Base-by-base conservation (phyloP, 1,284 basidiomycete genomes). In the Tausonia pullulans region DNA sequence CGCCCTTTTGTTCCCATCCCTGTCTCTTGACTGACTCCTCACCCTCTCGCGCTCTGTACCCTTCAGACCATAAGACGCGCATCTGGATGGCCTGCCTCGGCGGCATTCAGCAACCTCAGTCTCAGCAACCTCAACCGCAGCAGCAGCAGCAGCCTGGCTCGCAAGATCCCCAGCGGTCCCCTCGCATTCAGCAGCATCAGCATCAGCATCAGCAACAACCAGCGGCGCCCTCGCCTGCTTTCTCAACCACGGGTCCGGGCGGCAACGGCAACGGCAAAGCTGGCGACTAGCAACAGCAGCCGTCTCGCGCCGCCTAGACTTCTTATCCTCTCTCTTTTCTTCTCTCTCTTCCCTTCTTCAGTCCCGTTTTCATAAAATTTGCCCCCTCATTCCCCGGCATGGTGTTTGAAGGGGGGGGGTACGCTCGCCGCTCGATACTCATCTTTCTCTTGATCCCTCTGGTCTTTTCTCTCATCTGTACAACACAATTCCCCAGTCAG, bases 81-180 rank as follows among this genome's bases (percentile, higher is more conserved):
- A 87, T 88, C 68, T 88, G 86, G 86, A 86, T 87, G 85, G 84
- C 85, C 45, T 85, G 71, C 57, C 68, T 73, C 13, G 65, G 61
- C 39, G 61, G 56, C 16, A 39, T 62, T 5, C n/a, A 56, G 46
- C 51, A 52, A 16, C n/a, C 51, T 11, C 7, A 52, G 7, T 10
- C 11, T 14, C 48, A 49, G 48, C 7, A 52, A 11, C 13, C 11
- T 14, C 48, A 49, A 2, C 48, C 48, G 2, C 48, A 49, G 48
- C 48, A 48, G 46, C 13, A 48, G 46, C n/a, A 27, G 27, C 27
- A 27, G 27, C 27, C 27, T 27, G 27, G 27, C 27, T 27, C 27
- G 27, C 27, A 27, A 27, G 27, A 27, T 27, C 27, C 27, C 27
- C 27, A 27, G 27, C 27, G 27, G 27, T 27, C 27, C 27, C 27